A percentile compares a stretch with the other conserved stretches of the same genome.
Conservation (phyloP, 2,329 filamentous ascomycete species). For the Ophiosphaerella herpotricha region DNA sequence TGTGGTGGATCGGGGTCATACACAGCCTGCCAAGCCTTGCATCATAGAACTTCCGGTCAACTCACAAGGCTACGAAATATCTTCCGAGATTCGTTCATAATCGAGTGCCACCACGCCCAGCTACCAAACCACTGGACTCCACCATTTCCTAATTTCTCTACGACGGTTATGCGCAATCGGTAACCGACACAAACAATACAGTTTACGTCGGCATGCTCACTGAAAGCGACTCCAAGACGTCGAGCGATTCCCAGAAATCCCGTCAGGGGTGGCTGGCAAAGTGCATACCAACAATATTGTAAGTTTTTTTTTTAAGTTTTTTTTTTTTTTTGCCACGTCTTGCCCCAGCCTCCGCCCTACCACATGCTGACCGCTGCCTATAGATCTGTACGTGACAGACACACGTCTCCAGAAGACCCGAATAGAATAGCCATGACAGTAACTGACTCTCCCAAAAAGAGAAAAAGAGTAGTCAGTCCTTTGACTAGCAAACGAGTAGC, state of each 20-base stretch:
- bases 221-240: constrained; percentile 32
- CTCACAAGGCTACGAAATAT: constrained; percentile 13
- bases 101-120: constrained; percentile 7
- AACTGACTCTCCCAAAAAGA: constrained; percentile 43
- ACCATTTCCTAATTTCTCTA: constrained; percentile 1
- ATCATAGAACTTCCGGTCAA: constrained; percentile 11
- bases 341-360: background rate
- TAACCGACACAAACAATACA: constrained; percentile 21
- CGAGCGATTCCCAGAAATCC: constrained; percentile 31
- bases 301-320: constrained; percentile 15
- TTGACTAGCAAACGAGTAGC: constrained; percentile 15
- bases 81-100: constrained; percentile 10
- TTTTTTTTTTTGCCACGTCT: too few relatives aligned
- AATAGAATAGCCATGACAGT: constrained; percentile 31
- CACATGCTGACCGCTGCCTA: constrained; percentile 2
- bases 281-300: constrained; percentile 36
- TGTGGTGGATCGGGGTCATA: background rate
- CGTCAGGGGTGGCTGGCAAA: constrained; percentile 30
- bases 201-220: constrained; percentile 35
- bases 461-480: constrained; percentile 33
- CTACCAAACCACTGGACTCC: constrained; percentile 9
- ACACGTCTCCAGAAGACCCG: constrained; percentile 24
- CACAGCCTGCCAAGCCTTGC: constrained; percentile 16
- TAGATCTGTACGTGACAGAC: constrained; percentile 41
- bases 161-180: constrained; percentile 27